These are phyloP conservation scores for Noccaea caerulescens DNA, from an alignment of 345 rosid species.

Conservation along the genomic window DNA sequence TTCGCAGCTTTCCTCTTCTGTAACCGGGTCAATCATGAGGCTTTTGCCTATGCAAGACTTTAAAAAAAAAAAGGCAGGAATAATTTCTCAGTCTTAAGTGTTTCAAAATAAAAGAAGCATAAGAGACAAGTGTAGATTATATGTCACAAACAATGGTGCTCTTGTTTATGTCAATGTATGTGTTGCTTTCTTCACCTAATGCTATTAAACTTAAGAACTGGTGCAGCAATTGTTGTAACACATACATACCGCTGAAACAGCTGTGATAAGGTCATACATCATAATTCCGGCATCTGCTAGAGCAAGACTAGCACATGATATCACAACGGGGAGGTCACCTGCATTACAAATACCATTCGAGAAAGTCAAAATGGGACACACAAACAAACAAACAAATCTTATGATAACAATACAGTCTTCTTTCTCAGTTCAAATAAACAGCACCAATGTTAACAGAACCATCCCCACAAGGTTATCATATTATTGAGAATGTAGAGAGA, in stretches of 20 bases:
- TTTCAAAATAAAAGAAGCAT: background rate
- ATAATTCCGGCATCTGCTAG: conserved; percentile 94
- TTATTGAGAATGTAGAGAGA: background rate
- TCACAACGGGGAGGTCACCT: conserved; percentile 93
- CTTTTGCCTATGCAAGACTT: conserved; percentile 80
- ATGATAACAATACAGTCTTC: background rate
- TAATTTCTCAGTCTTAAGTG: conserved; percentile 12
- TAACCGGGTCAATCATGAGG: conserved; percentile 79
- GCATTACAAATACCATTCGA: conserved; percentile 29
- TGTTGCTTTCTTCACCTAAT: conserved; percentile 9
- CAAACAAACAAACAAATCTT: background rate
- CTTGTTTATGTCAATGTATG: conserved; percentile 2
- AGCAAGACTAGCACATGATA: conserved; percentile 97
- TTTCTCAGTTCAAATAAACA: background rate
- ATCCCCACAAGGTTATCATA: conserved; percentile 15
- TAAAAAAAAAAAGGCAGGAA: conserved; percentile 30
- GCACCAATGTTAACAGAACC: background rate
- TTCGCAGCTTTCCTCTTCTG: conserved; percentile 87
- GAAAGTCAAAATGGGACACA: conserved; percentile 17
- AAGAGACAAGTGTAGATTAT: background rate
- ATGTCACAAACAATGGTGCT: conserved; percentile 5
- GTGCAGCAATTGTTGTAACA: conserved; percentile 1
- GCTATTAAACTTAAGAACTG: background rate
- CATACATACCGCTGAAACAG: conserved; percentile 79
- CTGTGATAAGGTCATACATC: conserved; percentile 93